Evolutionary conservation across 306 rosid genomes (phyloP).

Genomic region (Gillenia trifoliata): DNA sequence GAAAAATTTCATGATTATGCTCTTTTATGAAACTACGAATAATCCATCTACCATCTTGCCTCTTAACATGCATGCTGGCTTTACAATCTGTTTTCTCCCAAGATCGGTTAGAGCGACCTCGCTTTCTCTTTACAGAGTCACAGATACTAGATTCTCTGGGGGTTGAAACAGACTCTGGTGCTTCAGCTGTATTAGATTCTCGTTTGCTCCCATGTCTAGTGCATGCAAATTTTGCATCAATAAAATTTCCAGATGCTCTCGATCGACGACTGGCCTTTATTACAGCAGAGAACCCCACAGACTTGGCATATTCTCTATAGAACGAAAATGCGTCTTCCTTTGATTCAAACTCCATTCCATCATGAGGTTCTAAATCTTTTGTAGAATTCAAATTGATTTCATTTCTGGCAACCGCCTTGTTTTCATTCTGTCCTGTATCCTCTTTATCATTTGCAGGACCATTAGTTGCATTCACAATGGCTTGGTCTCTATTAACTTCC

Average conservation of each 20-base stretch:
- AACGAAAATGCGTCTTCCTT: constrained; percentile 44
- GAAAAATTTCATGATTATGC: constrained; percentile 46
- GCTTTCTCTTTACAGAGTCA: constrained; percentile 32
- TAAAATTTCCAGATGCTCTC: constrained; percentile 43
- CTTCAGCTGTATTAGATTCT: constrained; percentile 20
- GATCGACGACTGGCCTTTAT: constrained; percentile 47
- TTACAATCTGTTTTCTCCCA: constrained; percentile 44
- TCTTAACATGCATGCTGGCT: constrained; percentile 48
- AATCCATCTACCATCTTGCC: constrained; percentile 39
- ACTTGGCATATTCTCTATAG: constrained; percentile 45
- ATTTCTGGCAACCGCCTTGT: constrained; percentile 14
- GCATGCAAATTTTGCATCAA: constrained; percentile 49
- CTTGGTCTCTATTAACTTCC: constrained; percentile 10
- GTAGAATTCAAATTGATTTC: constrained; percentile 25
- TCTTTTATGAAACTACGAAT: constrained; percentile 31
- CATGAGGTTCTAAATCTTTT: constrained; percentile 25
- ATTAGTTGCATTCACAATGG: background rate
- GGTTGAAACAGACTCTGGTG: constrained; percentile 17
- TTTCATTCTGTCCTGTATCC: constrained; percentile 16
- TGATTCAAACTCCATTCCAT: constrained; percentile 45
- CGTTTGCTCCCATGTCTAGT: constrained; percentile 40
- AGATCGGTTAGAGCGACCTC: constrained; percentile 35
- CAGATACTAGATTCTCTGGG: constrained; percentile 11
- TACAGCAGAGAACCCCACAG: constrained; percentile 35
- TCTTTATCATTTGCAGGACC: constrained; percentile 15